Conservation (phyloP, 208 protist genomes). For the Acanthamoeba sp. region DNA sequence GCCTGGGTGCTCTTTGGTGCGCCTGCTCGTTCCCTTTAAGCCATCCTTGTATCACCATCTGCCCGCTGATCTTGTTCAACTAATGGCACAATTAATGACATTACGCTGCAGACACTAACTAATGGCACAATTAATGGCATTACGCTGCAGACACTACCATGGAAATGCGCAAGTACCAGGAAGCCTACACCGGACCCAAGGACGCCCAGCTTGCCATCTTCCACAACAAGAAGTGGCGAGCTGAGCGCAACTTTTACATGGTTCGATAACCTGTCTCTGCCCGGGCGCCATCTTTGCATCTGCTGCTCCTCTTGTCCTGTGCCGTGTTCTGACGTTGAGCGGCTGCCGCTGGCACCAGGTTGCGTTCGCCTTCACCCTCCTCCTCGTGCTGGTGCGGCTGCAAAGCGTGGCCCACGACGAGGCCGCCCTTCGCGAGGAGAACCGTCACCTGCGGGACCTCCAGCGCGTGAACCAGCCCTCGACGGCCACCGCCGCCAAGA, state of each 20-base stretch:
- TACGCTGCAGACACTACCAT: conserved; percentile 20
- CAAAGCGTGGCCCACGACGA: conserved; percentile 3
- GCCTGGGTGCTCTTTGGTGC: conserved; percentile 37
- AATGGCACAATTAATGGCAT: too few species aligned
- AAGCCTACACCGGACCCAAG: neutral
- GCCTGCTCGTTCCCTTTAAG: too few species aligned
- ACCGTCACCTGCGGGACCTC: conserved; percentile 33
- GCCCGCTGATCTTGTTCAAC: neutral
- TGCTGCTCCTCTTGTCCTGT: too few species aligned
- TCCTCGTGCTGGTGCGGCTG: conserved; percentile 24
- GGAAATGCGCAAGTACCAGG: conserved; percentile 49
- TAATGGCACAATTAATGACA: too few species aligned
- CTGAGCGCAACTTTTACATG: conserved; percentile 68
- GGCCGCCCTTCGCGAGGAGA: conserved; percentile 16
- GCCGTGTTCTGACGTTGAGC: neutral
- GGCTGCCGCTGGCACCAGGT: neutral
- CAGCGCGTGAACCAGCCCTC: conserved; percentile 11
- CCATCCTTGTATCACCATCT: neutral
- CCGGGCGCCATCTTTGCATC: too few species aligned
- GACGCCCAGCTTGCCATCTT: neutral
- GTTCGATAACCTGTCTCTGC: neutral
- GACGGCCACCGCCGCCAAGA: neutral
- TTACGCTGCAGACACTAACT: too few species aligned
- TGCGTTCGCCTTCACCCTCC: neutral
- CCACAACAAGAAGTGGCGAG: conserved; percentile 64